Base-by-base conservation (phyloP, 164 flowering plant species). In the Magnolia changhungtana region DNA sequence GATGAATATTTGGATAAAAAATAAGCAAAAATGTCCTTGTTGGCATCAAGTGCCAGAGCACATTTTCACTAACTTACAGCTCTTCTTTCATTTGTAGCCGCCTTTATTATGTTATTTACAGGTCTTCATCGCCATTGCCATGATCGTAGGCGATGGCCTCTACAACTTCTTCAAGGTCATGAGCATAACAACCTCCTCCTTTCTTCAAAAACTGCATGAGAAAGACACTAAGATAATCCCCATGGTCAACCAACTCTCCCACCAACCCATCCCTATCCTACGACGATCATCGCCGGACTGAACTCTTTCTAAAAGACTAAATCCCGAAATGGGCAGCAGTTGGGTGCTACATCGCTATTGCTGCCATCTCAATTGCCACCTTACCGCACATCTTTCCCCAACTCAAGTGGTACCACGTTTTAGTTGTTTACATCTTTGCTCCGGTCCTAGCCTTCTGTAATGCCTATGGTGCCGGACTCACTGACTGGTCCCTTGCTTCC, bases 401-500 rank as follows among this genome's bases (percentile, higher is more conserved):
- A 66, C 77, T 88, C 50, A 84, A 82, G 69, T 90, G 87, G 89
- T 76, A 87, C 81, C 51, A 83, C 72, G 71, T 87, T 21, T 45
- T 82, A 50, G 84, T 85, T 20, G 76, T 84, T 23, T 87, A 87
- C 76, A 59, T 81, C 29, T 49, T 86, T 23, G 89, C 91, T 1
- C 91, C 91, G 1, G 67, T 73, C 7, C 78, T 88, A 3, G 91
- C 90, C 69, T 88, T 88, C 78, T 87, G 89, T 69, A 88, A 88
- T 73, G 87, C 91, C 8, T 88, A 88, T 74, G 91, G 91, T 0
- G 78, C 84, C 71, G 91, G 91, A 21, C 85, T 88, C 65, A 88
- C 91, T 18, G 90, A 88, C 72, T 88, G 90, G 90, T 85, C 88
- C 3, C 76, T 88, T 14, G 87, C 87, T 19, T 84, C 89, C 8